Percentiles rank a stretch among this genome's conserved stretches.
Conservation (phyloP, 306 rosid genomes). For the Ceratonia siliqua region DNA sequence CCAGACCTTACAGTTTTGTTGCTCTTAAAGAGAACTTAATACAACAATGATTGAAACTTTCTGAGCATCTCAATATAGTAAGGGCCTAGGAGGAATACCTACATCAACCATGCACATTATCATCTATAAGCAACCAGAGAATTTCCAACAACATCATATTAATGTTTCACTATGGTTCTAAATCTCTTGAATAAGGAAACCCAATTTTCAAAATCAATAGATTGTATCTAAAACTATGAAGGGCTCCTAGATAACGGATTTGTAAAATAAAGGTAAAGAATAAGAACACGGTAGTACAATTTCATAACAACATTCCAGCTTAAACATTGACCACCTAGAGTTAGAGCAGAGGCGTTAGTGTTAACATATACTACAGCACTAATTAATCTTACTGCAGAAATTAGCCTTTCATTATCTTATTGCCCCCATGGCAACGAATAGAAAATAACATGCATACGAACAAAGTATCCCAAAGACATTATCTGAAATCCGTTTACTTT, state of each 20-base stretch:
- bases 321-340: neutral
- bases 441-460: neutral
- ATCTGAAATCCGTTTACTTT: too few relatives aligned
- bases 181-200: too few relatives aligned
- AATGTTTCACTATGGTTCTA: neutral
- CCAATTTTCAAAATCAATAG: too few relatives aligned
- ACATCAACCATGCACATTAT: constrained; percentile 5
- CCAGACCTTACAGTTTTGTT: neutral
- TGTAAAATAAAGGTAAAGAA: neutral
- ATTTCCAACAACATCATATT: neutral
- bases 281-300: neutral
- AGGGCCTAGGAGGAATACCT: neutral
- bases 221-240: constrained; percentile 1
- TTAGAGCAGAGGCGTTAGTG: neutral
- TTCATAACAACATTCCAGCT: neutral
- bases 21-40: neutral
- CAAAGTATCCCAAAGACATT: too few relatives aligned
- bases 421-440: neutral
- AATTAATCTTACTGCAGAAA: neutral
- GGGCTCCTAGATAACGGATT: neutral
- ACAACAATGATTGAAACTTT: constrained; percentile 2
- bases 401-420: neutral
- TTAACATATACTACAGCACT: too few relatives aligned
- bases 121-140: neutral
- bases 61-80: constrained; percentile 7